Evolutionary conservation across 768 basidiomycete genomes (phyloP).

Genomic region (Royoungia palumana): DNA sequence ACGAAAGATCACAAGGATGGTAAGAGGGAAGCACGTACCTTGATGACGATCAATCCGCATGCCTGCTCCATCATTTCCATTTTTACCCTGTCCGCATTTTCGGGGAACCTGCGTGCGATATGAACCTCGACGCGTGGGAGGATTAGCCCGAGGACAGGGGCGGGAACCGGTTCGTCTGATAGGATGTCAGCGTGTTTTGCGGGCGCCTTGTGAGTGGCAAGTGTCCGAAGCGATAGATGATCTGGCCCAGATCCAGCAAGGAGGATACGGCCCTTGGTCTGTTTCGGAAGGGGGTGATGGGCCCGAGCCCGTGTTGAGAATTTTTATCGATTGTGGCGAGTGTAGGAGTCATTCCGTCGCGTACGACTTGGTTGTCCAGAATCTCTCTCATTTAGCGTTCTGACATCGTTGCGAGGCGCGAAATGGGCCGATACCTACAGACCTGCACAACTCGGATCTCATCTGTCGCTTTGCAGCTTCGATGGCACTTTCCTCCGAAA

Average conservation of each 20-base stretch:
- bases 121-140: constrained; percentile 68
- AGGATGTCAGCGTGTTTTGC: constrained; percentile 80
- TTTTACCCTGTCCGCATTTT: constrained; percentile 94
- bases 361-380: constrained; percentile 38
- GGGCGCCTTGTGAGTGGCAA: constrained; percentile 81
- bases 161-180: constrained; percentile 94
- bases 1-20: background rate
- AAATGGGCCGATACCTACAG: constrained; percentile 94
- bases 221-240: constrained; percentile 86
- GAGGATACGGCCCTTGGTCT: constrained; percentile 68
- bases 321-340: constrained; percentile 33
- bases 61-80: constrained; percentile 83
- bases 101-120: constrained; percentile 96
- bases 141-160: constrained; percentile 80
- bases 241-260: constrained; percentile 96
- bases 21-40: constrained; percentile 52
- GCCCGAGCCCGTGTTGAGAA: constrained; percentile 31
- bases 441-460: constrained; percentile 93
- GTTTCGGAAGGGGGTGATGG: constrained; percentile 11
- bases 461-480: constrained; percentile 65
- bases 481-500: too few species aligned
- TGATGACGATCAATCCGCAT: constrained; percentile 82
- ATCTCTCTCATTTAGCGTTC: constrained; percentile 67
- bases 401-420: constrained; percentile 67
- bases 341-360: constrained; percentile 3